A percentile compares a stretch with the other conserved stretches of the same genome.
Evolutionary conservation across 345 rosid genomes (phyloP).

Genomic region (Lepidium sativum): DNA sequence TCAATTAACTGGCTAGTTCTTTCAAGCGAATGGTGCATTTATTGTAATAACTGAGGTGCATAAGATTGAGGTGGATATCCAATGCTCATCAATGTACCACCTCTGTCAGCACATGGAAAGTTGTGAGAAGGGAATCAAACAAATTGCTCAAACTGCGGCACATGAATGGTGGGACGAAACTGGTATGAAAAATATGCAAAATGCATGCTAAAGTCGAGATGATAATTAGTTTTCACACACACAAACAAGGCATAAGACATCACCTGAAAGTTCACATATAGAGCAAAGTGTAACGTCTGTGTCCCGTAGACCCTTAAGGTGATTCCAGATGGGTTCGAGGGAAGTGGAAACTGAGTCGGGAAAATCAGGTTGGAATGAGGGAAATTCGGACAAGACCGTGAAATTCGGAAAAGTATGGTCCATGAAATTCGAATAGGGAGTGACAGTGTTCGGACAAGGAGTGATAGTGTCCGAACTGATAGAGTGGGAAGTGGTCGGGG

Average conservation of each 20-base stretch:
- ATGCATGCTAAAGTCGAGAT: not conserved
- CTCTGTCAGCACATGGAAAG: slow-evolving; percentile 56
- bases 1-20: slow-evolving; percentile 55
- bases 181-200: slow-evolving; percentile 29
- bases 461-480: too few species aligned
- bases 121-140: slow-evolving; percentile 55
- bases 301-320: too few species aligned
- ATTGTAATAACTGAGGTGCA: slow-evolving; percentile 53
- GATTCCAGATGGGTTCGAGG: too few species aligned
- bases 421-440: too few species aligned
- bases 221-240: slow-evolving; percentile 14
- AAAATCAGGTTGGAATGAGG: too few species aligned
- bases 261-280: slow-evolving; percentile 65
- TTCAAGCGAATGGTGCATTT: slow-evolving; percentile 54
- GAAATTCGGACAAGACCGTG: too few species aligned
- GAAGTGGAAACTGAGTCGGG: too few species aligned
- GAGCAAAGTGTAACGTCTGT: too few species aligned
- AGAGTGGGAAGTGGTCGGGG: too few species aligned
- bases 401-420: too few species aligned
- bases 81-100: slow-evolving; percentile 46
- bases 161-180: slow-evolving; percentile 59
- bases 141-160: slow-evolving; percentile 59
- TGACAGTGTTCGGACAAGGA: too few species aligned
- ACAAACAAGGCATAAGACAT: slow-evolving; percentile 22
- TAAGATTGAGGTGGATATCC: slow-evolving; percentile 65